Evolutionary conservation across 192 early-diverging fungal species (phyloP).

Genomic region (Dimargaris verticillata): DNA sequence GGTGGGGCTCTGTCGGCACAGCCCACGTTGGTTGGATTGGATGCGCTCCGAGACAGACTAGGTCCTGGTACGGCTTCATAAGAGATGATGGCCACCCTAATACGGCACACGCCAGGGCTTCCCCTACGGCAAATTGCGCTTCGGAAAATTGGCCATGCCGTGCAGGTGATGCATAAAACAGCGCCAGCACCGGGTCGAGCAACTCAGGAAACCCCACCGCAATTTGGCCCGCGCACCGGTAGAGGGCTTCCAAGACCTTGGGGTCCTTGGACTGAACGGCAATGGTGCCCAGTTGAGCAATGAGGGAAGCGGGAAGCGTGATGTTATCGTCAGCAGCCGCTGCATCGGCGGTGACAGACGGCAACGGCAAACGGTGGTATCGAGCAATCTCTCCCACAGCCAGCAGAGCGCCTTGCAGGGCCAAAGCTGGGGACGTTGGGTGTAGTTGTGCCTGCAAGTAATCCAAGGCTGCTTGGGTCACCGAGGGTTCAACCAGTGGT

Average conservation of each 20-base stretch:
- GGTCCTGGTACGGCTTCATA: constrained; percentile 55
- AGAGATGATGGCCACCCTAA: constrained; percentile 47
- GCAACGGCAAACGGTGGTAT: constrained; percentile 30
- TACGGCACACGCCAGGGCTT: constrained; percentile 45
- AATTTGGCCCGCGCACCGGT: constrained; percentile 53
- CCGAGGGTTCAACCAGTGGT: constrained; percentile 14
- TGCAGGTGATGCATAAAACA: constrained; percentile 20
- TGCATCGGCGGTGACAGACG: not conserved
- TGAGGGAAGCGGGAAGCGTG: not conserved
- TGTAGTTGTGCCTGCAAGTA: too few species aligned
- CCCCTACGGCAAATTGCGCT: constrained; percentile 69
- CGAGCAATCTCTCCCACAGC: constrained; percentile 59
- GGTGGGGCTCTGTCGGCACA: constrained; percentile 7
- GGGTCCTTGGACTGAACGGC: constrained; percentile 35
- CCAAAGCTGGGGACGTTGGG: too few species aligned
- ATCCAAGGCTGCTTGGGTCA: constrained; percentile 14
- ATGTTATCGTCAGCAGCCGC: constrained; percentile 2
- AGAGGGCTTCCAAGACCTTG: constrained; percentile 59
- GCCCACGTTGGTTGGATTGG: constrained; percentile 17
- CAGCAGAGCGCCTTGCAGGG: constrained; percentile 33
- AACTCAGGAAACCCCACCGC: constrained; percentile 24
- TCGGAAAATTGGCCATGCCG: constrained; percentile 60
- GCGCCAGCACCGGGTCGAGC: constrained; percentile 20
- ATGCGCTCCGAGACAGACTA: constrained; percentile 23
- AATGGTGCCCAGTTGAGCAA: not conserved